These are phyloP conservation scores for Bondarzewia mesenterica DNA, from an alignment of 1,284 basidiomycete species.

Conservation along the genomic window DNA sequence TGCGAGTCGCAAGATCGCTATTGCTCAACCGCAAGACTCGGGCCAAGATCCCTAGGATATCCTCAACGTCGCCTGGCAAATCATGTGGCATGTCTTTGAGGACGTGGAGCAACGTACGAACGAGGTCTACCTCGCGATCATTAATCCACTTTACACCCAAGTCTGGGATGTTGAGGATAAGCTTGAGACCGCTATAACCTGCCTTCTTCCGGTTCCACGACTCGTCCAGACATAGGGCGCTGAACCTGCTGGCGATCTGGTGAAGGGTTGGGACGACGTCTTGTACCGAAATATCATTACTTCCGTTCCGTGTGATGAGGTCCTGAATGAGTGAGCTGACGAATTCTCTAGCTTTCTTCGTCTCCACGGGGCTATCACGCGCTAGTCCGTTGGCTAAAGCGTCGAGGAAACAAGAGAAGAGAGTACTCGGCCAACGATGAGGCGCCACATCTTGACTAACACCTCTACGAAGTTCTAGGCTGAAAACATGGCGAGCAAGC, in stretches of 20 bases:
- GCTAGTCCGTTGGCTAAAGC: conserved; percentile 67
- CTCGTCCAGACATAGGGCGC: conserved; percentile 82
- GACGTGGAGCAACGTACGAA: conserved; percentile 87
- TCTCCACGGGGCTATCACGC: conserved; percentile 54
- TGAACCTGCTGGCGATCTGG: conserved; percentile 75
- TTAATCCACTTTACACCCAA: conserved; percentile 78
- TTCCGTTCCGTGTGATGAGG: conserved; percentile 48
- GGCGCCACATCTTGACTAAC: conserved; percentile 43
- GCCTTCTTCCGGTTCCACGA: conserved; percentile 84
- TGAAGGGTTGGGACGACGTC: conserved; percentile 65
- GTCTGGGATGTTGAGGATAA: conserved; percentile 66
- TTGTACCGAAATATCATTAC: conserved; percentile 34
- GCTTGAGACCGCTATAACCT: conserved; percentile 77
- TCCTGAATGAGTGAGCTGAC: conserved; percentile 60
- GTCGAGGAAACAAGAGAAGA: conserved; percentile 71
- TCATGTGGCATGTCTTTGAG: conserved; percentile 95
- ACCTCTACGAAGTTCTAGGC: conserved; percentile 51
- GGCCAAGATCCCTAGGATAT: conserved; percentile 75
- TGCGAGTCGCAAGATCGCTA: conserved; percentile 35
- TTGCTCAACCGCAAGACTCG: conserved; percentile 73
- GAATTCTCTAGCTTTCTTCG: conserved; percentile 50
- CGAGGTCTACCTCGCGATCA: conserved; percentile 87
- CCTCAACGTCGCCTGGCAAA: conserved; percentile 75
- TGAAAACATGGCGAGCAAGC: conserved; percentile 64
- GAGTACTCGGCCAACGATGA: conserved; percentile 50